Conservation (phyloP, 257 asterid species). For the Salvia miltiorrhiza region DNA sequence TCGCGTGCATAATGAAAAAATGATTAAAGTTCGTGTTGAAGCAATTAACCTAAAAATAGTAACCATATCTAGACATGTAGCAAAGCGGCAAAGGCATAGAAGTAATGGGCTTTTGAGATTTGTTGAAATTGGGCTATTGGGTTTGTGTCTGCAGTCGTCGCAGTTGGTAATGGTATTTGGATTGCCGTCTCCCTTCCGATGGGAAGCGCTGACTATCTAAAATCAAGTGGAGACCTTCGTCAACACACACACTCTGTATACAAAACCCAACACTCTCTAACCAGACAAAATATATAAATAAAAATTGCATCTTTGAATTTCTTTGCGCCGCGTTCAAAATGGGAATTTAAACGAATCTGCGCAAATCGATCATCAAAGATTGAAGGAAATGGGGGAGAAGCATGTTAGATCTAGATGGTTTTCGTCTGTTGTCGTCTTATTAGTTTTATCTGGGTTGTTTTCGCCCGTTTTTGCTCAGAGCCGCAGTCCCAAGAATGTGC, state of each 20-base stretch:
- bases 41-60: no score
- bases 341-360: slow-evolving; percentile 4
- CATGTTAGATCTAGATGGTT: slow-evolving; percentile 59
- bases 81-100: no score
- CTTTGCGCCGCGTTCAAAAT: background rate
- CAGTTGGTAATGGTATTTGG: background rate
- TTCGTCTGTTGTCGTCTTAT: slow-evolving; percentile 37
- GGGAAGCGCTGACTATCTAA: slow-evolving; percentile 3
- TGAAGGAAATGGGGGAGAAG: slow-evolving; percentile 56
- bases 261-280: background rate
- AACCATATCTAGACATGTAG: no score
- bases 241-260: background rate
- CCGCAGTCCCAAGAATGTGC: slow-evolving; percentile 87
- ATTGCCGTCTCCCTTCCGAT: background rate
- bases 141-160: background rate
- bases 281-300: no score
- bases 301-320: background rate
- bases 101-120: background rate
- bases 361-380: slow-evolving; percentile 26
- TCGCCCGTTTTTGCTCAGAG: slow-evolving; percentile 47
- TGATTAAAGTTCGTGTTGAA: no score
- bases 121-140: background rate
- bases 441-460: slow-evolving; percentile 29
- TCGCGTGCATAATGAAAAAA: no score
- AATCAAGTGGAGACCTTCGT: slow-evolving; percentile 1